These are phyloP conservation scores for Diphasiastrum complanatum DNA, from an alignment of 83 land plant species.

Conservation along the genomic window DNA sequence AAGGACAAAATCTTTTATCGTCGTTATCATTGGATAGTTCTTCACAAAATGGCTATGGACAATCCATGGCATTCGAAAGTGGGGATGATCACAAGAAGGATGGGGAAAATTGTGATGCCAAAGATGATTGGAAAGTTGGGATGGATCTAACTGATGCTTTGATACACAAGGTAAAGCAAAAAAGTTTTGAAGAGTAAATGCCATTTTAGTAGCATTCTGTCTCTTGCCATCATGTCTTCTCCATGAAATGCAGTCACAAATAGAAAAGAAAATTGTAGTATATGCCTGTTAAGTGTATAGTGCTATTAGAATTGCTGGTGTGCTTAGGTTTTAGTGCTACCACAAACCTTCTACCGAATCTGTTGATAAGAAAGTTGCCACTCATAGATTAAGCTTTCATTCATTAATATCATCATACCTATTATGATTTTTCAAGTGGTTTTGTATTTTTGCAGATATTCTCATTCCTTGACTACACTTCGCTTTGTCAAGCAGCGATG, in stretches of 20 bases:
- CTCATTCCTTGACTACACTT: conserved; percentile 66
- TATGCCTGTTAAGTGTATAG: not conserved
- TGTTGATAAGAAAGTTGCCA: too few relatives aligned
- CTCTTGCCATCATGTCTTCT: too few relatives aligned
- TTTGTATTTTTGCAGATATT: conserved; percentile 54
- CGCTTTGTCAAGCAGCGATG: conserved; percentile 70
- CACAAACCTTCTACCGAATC: too few relatives aligned
- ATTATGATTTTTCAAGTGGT: not conserved
- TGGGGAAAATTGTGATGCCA: conserved; percentile 19
- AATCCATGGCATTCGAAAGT: conserved; percentile 22
- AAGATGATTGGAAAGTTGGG: conserved; percentile 40
- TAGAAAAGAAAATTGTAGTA: not conserved
- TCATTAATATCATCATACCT: not conserved
- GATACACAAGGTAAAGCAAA: conserved; percentile 66
- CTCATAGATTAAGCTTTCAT: too few relatives aligned
- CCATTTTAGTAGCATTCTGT: not conserved
- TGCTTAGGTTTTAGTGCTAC: too few relatives aligned
- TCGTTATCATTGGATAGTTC: too few relatives aligned
- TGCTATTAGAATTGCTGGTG: not conserved
- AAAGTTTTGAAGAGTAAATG: not conserved
- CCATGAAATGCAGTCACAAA: too few relatives aligned
- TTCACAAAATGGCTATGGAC: too few relatives aligned
- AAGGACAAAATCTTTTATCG: too few relatives aligned
- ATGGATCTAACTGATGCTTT: conserved; percentile 96
- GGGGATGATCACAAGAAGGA: conserved; percentile 21